Evolutionary conservation across 306 rosid genomes (phyloP).

Genomic region (Aeschynomene evenia): DNA sequence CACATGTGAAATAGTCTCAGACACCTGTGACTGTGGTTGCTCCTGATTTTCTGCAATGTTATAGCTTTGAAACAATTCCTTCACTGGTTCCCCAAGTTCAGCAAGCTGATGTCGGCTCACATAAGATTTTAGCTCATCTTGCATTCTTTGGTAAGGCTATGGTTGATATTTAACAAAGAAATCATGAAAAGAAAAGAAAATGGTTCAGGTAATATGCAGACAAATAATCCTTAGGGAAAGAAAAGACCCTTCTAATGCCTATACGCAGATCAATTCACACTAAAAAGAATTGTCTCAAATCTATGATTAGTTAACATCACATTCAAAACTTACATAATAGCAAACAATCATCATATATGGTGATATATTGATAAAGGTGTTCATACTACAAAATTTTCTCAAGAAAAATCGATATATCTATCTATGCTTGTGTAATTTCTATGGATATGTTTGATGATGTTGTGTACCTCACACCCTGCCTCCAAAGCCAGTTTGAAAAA

Average conservation of each 20-base stretch:
- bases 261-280: not conserved
- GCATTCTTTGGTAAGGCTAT: constrained; percentile 68
- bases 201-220: not conserved
- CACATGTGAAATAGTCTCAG: constrained; percentile 62
- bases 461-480: constrained; percentile 77
- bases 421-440: not conserved
- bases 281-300: not conserved
- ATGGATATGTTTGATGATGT: too few species aligned
- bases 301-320: too few species aligned
- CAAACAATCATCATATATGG: too few species aligned
- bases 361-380: too few species aligned
- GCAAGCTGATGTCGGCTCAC: constrained; percentile 48
- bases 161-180: not conserved
- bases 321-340: too few species aligned
- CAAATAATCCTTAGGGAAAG: not conserved
- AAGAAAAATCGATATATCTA: not conserved
- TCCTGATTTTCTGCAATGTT: constrained; percentile 37
- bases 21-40: constrained; percentile 51
- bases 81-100: constrained; percentile 55
- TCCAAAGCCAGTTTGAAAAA: constrained; percentile 84
- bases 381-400: too few species aligned
- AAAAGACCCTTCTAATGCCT: not conserved
- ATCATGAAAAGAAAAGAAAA: not conserved
- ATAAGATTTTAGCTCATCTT: constrained; percentile 65
- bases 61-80: constrained; percentile 56